These are phyloP conservation scores for Lophiostoma macrostomum DNA, from an alignment of 495 filamentous ascomycete species.

Conservation along the genomic window DNA sequence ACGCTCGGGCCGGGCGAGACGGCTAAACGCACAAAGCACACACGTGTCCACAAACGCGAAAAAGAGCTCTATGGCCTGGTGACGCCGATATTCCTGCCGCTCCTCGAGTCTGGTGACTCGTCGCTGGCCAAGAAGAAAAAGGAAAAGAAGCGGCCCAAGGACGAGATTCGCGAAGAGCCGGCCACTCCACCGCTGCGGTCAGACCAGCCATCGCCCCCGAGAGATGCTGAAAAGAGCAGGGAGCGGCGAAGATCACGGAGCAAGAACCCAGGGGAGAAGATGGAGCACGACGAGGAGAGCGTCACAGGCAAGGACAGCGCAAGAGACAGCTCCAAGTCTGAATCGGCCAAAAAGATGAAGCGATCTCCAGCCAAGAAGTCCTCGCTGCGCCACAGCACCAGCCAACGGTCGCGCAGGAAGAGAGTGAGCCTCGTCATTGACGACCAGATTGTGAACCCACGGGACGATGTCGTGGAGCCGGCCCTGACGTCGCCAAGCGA, in stretches of 20 bases:
- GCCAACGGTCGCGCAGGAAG: conserved; percentile 12
- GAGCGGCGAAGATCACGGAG: conserved; percentile 9
- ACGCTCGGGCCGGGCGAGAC: conserved; percentile 15
- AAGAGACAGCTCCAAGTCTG: background rate
- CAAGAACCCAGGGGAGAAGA: conserved; percentile 2
- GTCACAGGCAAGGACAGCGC: background rate
- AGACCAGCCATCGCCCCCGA: conserved; percentile 9
- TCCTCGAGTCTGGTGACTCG: conserved; percentile 16
- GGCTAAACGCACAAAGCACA: conserved; percentile 24
- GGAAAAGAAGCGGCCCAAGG: conserved; percentile 1
- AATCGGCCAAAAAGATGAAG: conserved; percentile 16
- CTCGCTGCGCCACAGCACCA: conserved; percentile 20
- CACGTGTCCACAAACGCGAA: conserved; percentile 31
- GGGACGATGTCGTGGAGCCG: conserved; percentile 11
- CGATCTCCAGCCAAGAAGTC: conserved; percentile 22
- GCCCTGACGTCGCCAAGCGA: conserved; percentile 12
- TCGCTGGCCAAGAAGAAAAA: conserved; percentile 20
- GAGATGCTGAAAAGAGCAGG: conserved; percentile 16
- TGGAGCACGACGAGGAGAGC: background rate
- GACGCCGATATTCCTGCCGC: conserved; percentile 27
- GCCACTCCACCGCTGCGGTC: background rate
- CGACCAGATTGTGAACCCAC: conserved; percentile 32
- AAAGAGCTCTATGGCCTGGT: conserved; percentile 31
- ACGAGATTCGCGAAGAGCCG: background rate
- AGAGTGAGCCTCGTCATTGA: conserved; percentile 30